phyloP scores from a whole-genome alignment of 352 stramenopile genomes.

The Pythium volutum region DNA sequence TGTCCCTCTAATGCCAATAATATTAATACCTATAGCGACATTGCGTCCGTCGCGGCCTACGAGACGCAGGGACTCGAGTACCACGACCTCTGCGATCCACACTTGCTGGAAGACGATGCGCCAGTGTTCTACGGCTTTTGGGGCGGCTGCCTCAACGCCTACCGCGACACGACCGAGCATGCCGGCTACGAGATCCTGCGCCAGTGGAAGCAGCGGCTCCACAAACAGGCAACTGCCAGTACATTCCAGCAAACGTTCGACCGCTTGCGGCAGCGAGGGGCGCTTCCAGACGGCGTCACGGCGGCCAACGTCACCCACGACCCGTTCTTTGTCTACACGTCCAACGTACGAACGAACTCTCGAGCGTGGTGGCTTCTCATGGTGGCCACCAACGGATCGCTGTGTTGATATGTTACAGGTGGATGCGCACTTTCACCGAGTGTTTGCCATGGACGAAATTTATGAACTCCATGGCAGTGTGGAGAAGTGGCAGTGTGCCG shows the following conservation, averaged over 20 bases:
- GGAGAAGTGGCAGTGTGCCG: conserved; percentile 74
- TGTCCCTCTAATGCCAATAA: too few relatives aligned
- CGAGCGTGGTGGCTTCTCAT: neutral
- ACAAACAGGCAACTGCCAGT: conserved; percentile 6
- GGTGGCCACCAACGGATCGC: too few relatives aligned
- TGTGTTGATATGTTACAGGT: too few relatives aligned
- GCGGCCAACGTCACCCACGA: conserved; percentile 38
- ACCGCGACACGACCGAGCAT: conserved; percentile 77
- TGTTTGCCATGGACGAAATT: conserved; percentile 72
- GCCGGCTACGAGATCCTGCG: conserved; percentile 54
- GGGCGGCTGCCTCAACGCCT: conserved; percentile 86
- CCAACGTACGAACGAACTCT: conserved; percentile 61
- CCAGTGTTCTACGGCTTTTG: conserved; percentile 91
- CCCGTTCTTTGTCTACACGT: conserved; percentile 92
- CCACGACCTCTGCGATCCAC: conserved; percentile 86
- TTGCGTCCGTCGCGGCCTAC: conserved; percentile 83
- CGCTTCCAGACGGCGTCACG: conserved; percentile 30
- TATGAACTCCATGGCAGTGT: conserved; percentile 89
- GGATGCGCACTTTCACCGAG: conserved; percentile 82
- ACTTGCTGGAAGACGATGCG: conserved; percentile 77
- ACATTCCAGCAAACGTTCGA: conserved; percentile 41
- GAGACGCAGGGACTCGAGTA: conserved; percentile 79
- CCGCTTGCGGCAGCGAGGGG: conserved; percentile 29
- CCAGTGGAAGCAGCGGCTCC: conserved; percentile 46
- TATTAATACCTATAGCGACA: conserved; percentile 57